A percentile compares a stretch with the other conserved stretches of the same genome.
Conservation (phyloP, 352 stramenopile genomes). For the Peronospora belbahrii region DNA sequence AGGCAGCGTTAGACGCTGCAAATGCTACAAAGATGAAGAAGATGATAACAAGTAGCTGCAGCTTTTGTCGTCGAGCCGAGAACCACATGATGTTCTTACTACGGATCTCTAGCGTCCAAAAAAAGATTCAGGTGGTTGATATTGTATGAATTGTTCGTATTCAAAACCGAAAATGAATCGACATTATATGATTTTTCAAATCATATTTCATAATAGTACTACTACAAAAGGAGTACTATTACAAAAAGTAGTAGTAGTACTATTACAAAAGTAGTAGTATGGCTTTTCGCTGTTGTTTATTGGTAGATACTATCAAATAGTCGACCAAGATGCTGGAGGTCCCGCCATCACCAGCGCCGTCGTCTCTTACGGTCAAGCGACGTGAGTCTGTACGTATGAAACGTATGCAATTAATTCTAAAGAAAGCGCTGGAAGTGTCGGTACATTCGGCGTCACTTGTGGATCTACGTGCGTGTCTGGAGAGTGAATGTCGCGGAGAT, state of each 20-base stretch:
- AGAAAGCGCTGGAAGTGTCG: conserved; percentile 60
- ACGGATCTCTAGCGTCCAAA: not conserved
- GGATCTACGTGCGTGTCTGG: conserved; percentile 40
- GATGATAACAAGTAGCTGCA: conserved; percentile 71
- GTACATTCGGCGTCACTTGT: conserved; percentile 39
- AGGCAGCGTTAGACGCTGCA: conserved; percentile 56
- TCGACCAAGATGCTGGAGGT: conserved; percentile 10
- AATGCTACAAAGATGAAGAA: conserved; percentile 84
- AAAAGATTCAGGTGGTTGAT: conserved; percentile 10
- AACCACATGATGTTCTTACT: conserved; percentile 48
- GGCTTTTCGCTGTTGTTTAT: not conserved
- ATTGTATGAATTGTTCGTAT: too few species aligned
- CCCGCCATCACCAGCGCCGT: conserved; percentile 13
- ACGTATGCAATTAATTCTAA: conserved; percentile 52
- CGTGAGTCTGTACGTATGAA: conserved; percentile 32
- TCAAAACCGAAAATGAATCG: too few species aligned
- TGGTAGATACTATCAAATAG: not conserved
- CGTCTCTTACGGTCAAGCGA: conserved; percentile 3
- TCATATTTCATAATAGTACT: too few species aligned
- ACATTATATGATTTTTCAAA: too few species aligned
- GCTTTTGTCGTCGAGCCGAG: conserved; percentile 63
- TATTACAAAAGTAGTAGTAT: too few species aligned
- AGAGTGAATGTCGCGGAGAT: conserved; percentile 42
- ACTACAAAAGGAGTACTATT: too few species aligned
- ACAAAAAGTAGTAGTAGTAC: too few species aligned